Percentiles rank a stretch among this genome's conserved stretches.
phyloP scores from a whole-genome alignment of 176 grass and related monocot genomes.

The Carex cristatella region DNA sequence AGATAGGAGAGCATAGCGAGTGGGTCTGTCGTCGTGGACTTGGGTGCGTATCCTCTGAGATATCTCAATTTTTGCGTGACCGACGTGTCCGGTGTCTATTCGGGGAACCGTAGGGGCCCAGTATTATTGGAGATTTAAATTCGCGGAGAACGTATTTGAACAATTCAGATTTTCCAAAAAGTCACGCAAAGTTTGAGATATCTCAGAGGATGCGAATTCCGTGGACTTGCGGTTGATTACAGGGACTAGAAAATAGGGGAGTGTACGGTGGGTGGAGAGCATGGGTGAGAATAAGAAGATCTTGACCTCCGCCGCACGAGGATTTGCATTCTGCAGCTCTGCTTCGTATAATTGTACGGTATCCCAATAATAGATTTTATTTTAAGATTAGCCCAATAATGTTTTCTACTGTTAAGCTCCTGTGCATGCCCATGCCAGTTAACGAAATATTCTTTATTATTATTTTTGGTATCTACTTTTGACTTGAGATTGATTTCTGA shows the following conservation, averaged over 20 bases:
- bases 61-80: too few species aligned
- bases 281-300: conserved; percentile 20
- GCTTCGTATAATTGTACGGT: conserved; percentile 8
- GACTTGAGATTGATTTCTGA: too few species aligned
- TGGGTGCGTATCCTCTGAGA: background rate
- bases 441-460: too few species aligned
- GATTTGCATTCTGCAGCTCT: background rate
- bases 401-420: background rate
- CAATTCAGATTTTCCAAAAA: too few species aligned
- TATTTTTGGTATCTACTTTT: too few species aligned
- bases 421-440: background rate
- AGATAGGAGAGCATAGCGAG: background rate
- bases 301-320: conserved; percentile 16
- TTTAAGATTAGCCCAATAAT: background rate
- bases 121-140: too few species aligned
- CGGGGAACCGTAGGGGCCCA: too few species aligned
- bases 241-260: background rate
- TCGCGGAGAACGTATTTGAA: too few species aligned
- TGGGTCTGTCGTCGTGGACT: conserved; percentile 8
- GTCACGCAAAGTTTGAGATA: too few species aligned
- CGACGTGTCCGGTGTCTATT: too few species aligned
- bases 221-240: conserved; percentile 13
- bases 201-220: background rate
- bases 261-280: conserved; percentile 9
- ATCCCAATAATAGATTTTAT: background rate